These are phyloP conservation scores for Solanum habrochaites DNA, from an alignment of 257 asterid genomes.

Conservation along the genomic window DNA sequence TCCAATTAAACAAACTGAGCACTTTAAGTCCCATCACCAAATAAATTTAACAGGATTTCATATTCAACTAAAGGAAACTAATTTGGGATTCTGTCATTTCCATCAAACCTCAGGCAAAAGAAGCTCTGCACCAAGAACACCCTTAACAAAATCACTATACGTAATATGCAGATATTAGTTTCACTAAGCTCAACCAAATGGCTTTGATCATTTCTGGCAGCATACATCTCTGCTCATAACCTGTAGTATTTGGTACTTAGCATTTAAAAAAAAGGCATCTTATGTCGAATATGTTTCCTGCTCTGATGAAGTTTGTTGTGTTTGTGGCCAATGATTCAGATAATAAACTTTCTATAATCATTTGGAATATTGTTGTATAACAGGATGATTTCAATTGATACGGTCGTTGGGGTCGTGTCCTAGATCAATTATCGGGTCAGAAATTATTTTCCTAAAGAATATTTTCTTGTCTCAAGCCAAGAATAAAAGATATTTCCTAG, in stretches of 20 bases:
- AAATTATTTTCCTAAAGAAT: too few species aligned
- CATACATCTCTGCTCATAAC: slow-evolving; percentile 13
- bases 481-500: too few species aligned
- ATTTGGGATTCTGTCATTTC: background rate
- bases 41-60: background rate
- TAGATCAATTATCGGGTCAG: too few species aligned
- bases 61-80: background rate
- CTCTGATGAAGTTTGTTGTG: slow-evolving; percentile 18
- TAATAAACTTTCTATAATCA: too few species aligned
- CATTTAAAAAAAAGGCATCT: slow-evolving; percentile 39
- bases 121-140: background rate
- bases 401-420: too few species aligned
- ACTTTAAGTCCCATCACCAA: background rate
- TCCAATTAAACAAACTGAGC: background rate
- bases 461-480: too few species aligned
- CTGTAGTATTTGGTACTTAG: slow-evolving; percentile 24
- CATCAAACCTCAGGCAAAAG: background rate
- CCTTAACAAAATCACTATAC: background rate
- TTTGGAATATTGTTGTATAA: too few species aligned
- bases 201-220: slow-evolving; percentile 32
- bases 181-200: slow-evolving; percentile 1
- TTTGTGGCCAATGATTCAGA: background rate
- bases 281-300: slow-evolving; percentile 30
- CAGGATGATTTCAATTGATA: too few species aligned
- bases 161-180: background rate